phyloP scores from a whole-genome alignment of 768 basidiomycete species.

The Tricholoma furcatifolium region DNA sequence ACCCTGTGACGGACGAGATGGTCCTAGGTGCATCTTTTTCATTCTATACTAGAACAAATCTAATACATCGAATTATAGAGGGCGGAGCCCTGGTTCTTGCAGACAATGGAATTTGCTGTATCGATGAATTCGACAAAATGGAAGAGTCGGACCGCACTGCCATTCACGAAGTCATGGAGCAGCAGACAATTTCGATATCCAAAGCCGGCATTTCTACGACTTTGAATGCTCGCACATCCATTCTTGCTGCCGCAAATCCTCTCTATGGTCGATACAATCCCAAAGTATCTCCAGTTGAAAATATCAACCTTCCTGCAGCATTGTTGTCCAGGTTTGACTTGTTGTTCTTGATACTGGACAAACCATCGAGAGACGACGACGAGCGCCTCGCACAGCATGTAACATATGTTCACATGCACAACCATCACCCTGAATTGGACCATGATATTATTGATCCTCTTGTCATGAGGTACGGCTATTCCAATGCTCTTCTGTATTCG shows the following conservation, averaged over 20 bases:
- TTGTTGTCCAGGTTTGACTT: slow-evolving; percentile 95
- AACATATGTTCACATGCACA: slow-evolving; percentile 98
- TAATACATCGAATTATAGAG: slow-evolving; percentile 52
- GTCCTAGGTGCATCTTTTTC: slow-evolving; percentile 73
- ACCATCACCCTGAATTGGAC: slow-evolving; percentile 81
- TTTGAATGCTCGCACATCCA: slow-evolving; percentile 94
- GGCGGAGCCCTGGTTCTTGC: slow-evolving; percentile 98
- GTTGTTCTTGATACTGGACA: slow-evolving; percentile 95
- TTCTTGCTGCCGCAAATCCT: slow-evolving; percentile 97
- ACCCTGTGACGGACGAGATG: slow-evolving; percentile 99
- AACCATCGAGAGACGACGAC: slow-evolving; percentile 91
- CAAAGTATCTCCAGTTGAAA: slow-evolving; percentile 96
- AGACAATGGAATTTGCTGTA: slow-evolving; percentile 99
- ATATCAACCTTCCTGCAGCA: slow-evolving; percentile 98
- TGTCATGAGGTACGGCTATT: slow-evolving; percentile 72
- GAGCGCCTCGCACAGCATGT: slow-evolving; percentile 96
- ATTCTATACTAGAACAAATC: background rate
- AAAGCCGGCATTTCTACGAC: slow-evolving; percentile 99
- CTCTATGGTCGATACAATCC: slow-evolving; percentile 98
- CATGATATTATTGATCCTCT: slow-evolving; percentile 82
- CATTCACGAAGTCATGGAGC: slow-evolving; percentile 99
- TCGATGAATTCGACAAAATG: slow-evolving; percentile 99
- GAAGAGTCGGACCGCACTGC: slow-evolving; percentile 96
- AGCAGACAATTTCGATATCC: slow-evolving; percentile 99
- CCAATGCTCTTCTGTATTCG: slow-evolving; percentile 7